Percentiles rank a stretch among this genome's conserved stretches.
phyloP scores from a whole-genome alignment of 495 filamentous ascomycete genomes.

The Penicillium paradoxum region DNA sequence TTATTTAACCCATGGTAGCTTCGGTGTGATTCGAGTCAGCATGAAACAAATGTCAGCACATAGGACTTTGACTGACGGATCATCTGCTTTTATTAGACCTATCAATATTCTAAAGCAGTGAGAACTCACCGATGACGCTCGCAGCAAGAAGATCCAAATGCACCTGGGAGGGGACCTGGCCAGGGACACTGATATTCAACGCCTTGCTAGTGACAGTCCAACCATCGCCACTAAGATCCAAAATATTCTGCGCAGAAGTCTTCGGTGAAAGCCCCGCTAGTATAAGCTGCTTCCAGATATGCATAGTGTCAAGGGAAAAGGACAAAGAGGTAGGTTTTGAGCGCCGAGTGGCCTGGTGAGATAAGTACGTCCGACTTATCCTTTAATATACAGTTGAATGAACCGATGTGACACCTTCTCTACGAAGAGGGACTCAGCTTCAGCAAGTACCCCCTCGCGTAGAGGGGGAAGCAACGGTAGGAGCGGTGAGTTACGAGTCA shows the following conservation, averaged over 20 bases:
- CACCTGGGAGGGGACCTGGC: conserved; percentile 56
- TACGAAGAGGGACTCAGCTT: too few species aligned
- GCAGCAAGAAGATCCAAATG: conserved; percentile 57
- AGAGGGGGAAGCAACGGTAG: too few species aligned
- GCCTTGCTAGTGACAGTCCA: conserved; percentile 55
- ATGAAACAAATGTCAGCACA: conserved; percentile 1
- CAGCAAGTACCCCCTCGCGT: too few species aligned
- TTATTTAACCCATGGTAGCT: conserved; percentile 56
- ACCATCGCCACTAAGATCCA: conserved; percentile 46
- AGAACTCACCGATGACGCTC: conserved; percentile 44
- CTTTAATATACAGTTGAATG: too few species aligned
- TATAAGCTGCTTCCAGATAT: conserved; percentile 11
- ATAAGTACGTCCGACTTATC: neutral
- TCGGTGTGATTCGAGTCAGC: neutral
- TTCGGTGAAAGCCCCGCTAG: conserved; percentile 14
- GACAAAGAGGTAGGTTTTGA: neutral
- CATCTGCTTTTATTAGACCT: conserved; percentile 27
- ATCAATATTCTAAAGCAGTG: neutral
- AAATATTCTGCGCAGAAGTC: conserved; percentile 32
- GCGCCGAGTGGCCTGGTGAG: neutral
- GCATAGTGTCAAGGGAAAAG: conserved; percentile 21
- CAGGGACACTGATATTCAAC: conserved; percentile 53
- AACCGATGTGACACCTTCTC: too few species aligned
- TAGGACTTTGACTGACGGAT: conserved; percentile 39
- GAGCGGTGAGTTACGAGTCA: too few species aligned